Evolutionary conservation across 257 asterid species (phyloP).

Genomic region (Salvia hispanica): DNA sequence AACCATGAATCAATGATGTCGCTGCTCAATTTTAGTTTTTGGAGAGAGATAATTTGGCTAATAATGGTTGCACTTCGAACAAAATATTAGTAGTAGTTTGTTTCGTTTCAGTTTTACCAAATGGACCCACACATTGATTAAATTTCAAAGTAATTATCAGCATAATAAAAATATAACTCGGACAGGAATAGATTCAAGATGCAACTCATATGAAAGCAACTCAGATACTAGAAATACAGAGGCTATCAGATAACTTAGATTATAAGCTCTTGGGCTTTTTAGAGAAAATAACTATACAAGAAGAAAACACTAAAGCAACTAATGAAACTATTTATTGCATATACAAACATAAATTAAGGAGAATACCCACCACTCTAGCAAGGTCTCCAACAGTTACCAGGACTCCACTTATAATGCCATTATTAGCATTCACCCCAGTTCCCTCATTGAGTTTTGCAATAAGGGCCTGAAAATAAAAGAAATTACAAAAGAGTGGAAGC

Average conservation of each 20-base stretch:
- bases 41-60: not conserved
- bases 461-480: conserved; percentile 70
- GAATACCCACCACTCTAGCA: conserved; percentile 87
- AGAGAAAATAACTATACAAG: conserved; percentile 14
- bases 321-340: conserved; percentile 7
- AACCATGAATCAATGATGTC: not conserved
- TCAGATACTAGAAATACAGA: not conserved
- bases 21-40: not conserved
- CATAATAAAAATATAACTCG: not conserved
- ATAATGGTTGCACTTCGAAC: not conserved
- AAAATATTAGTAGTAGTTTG: conserved; percentile 14
- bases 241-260: conserved; percentile 12
- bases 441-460: conserved; percentile 91
- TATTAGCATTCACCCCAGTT: conserved; percentile 88
- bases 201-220: conserved; percentile 16
- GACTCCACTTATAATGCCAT: conserved; percentile 96
- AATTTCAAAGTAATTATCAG: not conserved
- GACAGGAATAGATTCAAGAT: not conserved
- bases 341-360: conserved; percentile 15
- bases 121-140: too few species aligned
- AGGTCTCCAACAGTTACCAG: conserved; percentile 99
- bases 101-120: too few species aligned
- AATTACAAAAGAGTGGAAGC: conserved; percentile 28
- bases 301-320: conserved; percentile 13
- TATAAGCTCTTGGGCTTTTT: not conserved